Percentiles rank a stretch among this genome's conserved stretches.
Conservation (phyloP, 352 stramenopile genomes). For the Phytopythium mirpurense region DNA sequence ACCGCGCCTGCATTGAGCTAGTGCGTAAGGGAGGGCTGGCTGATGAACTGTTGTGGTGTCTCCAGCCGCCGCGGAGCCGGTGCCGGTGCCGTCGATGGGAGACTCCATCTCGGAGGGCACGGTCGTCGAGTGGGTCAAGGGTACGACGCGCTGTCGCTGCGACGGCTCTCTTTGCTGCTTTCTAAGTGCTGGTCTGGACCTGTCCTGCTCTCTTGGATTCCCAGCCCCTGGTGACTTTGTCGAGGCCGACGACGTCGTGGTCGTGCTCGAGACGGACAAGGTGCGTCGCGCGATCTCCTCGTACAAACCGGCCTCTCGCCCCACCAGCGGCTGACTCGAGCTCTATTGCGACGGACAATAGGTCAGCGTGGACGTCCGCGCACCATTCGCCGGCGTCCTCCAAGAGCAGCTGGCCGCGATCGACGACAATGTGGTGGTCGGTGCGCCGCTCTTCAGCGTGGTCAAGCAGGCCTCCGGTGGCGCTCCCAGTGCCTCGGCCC, state of each 20-base stretch:
- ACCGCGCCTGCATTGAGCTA: neutral
- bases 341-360: constrained; percentile 15
- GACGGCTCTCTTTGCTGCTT: too few relatives aligned
- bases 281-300: constrained; percentile 31
- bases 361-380: constrained; percentile 89
- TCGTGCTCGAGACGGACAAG: constrained; percentile 99
- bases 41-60: neutral
- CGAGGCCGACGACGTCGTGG: constrained; percentile 94
- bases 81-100: constrained; percentile 86
- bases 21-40: too few relatives aligned
- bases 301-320: too few relatives aligned
- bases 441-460: constrained; percentile 86
- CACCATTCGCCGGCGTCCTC: constrained; percentile 88
- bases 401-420: constrained; percentile 89
- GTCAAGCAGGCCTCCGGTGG: constrained; percentile 32
- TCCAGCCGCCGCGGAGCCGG: constrained; percentile 35
- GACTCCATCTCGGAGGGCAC: constrained; percentile 99
- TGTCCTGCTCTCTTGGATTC: too few relatives aligned
- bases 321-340: neutral
- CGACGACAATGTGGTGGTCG: constrained; percentile 97
- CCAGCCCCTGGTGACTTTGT: constrained; percentile 90
- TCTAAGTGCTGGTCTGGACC: too few relatives aligned
- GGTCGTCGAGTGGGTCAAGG: constrained; percentile 95
- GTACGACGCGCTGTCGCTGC: constrained; percentile 15
- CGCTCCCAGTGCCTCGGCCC: constrained; percentile 10